Evolutionary conservation across 2,329 filamentous ascomycete species (phyloP), one percentile per base, ranked within the genome.

Genomic region (Canariomyces notabilis): DNA sequence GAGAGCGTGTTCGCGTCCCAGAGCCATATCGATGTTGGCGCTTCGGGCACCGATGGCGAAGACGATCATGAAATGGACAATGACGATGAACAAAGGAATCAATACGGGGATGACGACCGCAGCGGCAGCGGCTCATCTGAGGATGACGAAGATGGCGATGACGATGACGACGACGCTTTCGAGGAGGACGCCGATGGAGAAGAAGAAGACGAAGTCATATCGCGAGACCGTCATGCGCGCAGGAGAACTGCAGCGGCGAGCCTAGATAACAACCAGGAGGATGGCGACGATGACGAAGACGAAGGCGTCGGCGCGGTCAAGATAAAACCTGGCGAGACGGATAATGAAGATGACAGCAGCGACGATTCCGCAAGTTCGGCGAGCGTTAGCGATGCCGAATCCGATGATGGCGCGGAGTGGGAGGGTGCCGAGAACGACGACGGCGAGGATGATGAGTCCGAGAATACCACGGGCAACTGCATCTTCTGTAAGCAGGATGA

Each of bases 401-500:
- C 77, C 1, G 73, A 73, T 21, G 68, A 64, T 9, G 77, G 81
- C 52, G 76, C 72, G 21, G 79, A 77, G 43, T 80, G 77, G 64
- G 79, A 75, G 21, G 78, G 74, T 50, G 71, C 70, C 23, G 74
- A 75, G 32, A 76, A 72, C 63, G 73, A 75, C 45, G 73, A 66
- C 52, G 39, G 75, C 70, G 77, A 75, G 49, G 80, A 79, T 3
- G 75, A 75, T 9, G 81, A 83, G 29, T 75, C 72, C 2, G 78
- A 80, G 46, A 70, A 70, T 1, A 76, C 72, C 14, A 50, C 63
- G 42, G 70, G 67, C 37, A 55, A 61, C 43, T 73, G 65, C 68
- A 85, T 89, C 54, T 94, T 91, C 60, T 96, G 90, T 68, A 82
- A 82, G 46, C 77, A 88, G 63, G 83, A 87, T 54, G 88, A 94